phyloP scores from a whole-genome alignment of 305 asterid genomes.

The Ilex paraguariensis region DNA sequence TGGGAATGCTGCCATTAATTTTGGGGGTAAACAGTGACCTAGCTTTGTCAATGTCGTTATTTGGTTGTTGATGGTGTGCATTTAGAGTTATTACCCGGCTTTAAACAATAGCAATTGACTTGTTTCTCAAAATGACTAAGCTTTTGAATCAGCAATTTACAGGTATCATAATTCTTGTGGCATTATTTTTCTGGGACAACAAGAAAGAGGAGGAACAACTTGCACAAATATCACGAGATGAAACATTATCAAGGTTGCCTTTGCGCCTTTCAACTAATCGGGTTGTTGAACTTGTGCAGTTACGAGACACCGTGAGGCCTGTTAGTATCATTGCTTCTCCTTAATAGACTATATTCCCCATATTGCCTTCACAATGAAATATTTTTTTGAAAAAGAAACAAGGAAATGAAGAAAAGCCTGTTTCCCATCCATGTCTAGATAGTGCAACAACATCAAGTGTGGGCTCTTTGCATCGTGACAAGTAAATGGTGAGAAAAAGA shows the following conservation, averaged over 20 bases:
- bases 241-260: constrained; percentile 90
- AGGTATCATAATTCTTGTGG: constrained; percentile 80
- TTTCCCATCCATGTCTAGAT: too few relatives aligned
- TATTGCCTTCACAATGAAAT: too few relatives aligned
- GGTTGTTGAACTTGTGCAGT: constrained; percentile 92
- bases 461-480: too few relatives aligned
- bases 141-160: constrained; percentile 65
- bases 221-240: constrained; percentile 73
- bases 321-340: constrained; percentile 48
- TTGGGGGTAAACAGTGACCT: constrained; percentile 52
- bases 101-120: constrained; percentile 1
- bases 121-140: constrained; percentile 31
- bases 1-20: constrained; percentile 68
- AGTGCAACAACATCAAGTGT: too few relatives aligned
- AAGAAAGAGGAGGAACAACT: constrained; percentile 97
- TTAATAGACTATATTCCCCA: not conserved
- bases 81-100: not conserved
- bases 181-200: constrained; percentile 80
- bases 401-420: too few relatives aligned
- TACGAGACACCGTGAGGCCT: constrained; percentile 89
- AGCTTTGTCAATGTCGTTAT: not conserved
- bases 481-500: not conserved
- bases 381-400: too few relatives aligned
- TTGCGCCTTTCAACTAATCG: constrained; percentile 88
- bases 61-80: not conserved